phyloP scores from a whole-genome alignment of 1,284 basidiomycete genomes.

The Cutaneotrichosporon cutaneum region DNA sequence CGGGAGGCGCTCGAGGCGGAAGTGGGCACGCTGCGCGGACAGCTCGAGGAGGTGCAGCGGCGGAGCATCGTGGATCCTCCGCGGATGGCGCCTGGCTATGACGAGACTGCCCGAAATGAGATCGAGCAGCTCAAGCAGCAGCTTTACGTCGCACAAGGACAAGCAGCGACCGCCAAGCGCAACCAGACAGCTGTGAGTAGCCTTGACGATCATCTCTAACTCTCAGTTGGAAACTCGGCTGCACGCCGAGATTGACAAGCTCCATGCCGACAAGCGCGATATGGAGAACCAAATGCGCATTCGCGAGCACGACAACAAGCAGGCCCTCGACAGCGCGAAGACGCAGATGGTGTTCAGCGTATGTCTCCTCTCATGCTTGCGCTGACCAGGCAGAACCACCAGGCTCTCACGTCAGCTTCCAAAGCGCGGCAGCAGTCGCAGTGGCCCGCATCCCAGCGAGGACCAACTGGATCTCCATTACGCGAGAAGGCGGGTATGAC shows the following conservation, averaged over 20 bases:
- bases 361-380: neutral
- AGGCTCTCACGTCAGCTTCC: conserved; percentile 23
- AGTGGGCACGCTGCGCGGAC: conserved; percentile 13
- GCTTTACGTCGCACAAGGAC: conserved; percentile 40
- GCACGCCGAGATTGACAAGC: conserved; percentile 26
- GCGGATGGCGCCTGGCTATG: conserved; percentile 1
- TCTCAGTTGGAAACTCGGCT: conserved; percentile 17
- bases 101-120: conserved; percentile 8
- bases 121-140: conserved; percentile 27
- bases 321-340: conserved; percentile 50
- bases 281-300: conserved; percentile 35
- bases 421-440: conserved; percentile 26
- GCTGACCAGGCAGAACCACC: conserved; percentile 24
- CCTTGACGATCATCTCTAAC: conserved; percentile 1
- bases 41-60: conserved; percentile 6
- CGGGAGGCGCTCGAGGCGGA: conserved; percentile 24
- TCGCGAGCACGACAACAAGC: conserved; percentile 33
- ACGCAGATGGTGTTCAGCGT: conserved; percentile 48
- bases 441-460: conserved; percentile 20
- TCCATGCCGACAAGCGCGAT: conserved; percentile 28
- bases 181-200: conserved; percentile 35
- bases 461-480: conserved; percentile 17
- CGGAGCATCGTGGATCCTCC: neutral
- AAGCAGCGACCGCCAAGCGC: conserved; percentile 36
- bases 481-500: conserved; percentile 16